Evolutionary conservation across 768 basidiomycete genomes (phyloP), one percentile per base, ranked within the genome.

Genomic region (Termitomyces sp.): DNA sequence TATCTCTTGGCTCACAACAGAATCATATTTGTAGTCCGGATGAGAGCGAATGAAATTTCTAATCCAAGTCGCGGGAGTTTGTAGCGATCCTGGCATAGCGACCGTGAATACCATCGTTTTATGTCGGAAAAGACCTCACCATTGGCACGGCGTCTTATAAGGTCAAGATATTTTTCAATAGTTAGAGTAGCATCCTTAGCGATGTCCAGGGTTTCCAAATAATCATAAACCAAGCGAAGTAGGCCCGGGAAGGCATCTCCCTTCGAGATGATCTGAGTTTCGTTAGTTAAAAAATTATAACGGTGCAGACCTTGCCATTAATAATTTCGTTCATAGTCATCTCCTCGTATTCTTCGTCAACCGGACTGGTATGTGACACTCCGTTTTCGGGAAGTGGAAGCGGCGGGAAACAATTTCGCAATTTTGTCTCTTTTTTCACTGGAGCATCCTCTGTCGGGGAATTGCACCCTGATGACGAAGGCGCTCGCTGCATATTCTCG

Each of bases 291-390:
- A 53, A 26, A 49, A 42, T 53, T 57, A 57, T 50, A 21, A 35
- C 33, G 26, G 2, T 23, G 12, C 74, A 50, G 58, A 87, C 89
- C 81, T 91, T 90, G n/a, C 97, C 97, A 63, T 89, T 92, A 71
- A 99, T 87, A 50, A 98, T 91, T 72, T 98, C 93, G 58, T 91
- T 75, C 69, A 98, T 80, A 0, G 89, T 83, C 87, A 96, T 94
- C 68, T 96, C 92, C 63, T 86, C 91, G 60, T 92, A 95, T 70
- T 98, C 94, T 7, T 91, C 84, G 38, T 87, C 82, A 6, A 94
- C 75, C 0, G 82, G 77, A 10, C 71, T 71, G 47, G 66, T 66
- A 40, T 68, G 62, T 21, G 63, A 54, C 15, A 66, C 59, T 10
- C 78, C 84, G 41, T 78, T 69, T 44, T 79, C 77, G 1, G 78